Base-by-base conservation (phyloP, 768 basidiomycete genomes). In the Sutorius australiensis region DNA sequence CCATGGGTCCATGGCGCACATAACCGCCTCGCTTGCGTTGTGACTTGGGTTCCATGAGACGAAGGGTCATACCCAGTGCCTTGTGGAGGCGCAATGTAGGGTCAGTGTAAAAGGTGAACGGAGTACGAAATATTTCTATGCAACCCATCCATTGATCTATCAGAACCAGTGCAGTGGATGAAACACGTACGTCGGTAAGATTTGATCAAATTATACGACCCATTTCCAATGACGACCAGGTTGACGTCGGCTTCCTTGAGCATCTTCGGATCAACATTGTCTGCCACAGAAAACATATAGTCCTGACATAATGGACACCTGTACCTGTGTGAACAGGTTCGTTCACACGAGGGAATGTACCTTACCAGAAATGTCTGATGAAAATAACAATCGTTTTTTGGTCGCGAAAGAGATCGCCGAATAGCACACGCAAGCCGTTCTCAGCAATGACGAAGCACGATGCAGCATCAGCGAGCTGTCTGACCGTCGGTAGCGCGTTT, bases 241-340 rank as follows among this genome's bases (percentile, higher is more conserved):
- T 82, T 79, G 30, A 86, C 77, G 27, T 75, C 73, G 21, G 77
- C 75, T 55, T 70, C 67, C 53, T 74, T 69, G 21, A 88, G 73
- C 6, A 74, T 68, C 67, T 74, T 73, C 51, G 72, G 65, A 58
- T 80, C 56, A 57, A 83, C 67, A 42, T 78, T 74, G 47, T 65
- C 73, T 70, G 73, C 71, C 57, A 90, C 76, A 32, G 83, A 85
- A 38, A 80, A 75, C 77, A 94, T 83, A 67, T 95, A 97, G 67
- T 95, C 92, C 63, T 92, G 90, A 67, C 89, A 92, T 12, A 84
- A 70, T 0, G 89, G 86, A 64, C 92, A 94, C 79, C 82, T 80
- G 38, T 5, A 41, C 6, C 0, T n/a, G 21, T 48, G 47, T 57
- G 44, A 59, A 41, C 27, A 43, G 17, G 16, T 13, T 46, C 14